Evolutionary conservation across 2,329 filamentous ascomycete genomes (phyloP), one percentile per base, ranked within the genome.

Genomic region (Verticillium alfalfae): DNA sequence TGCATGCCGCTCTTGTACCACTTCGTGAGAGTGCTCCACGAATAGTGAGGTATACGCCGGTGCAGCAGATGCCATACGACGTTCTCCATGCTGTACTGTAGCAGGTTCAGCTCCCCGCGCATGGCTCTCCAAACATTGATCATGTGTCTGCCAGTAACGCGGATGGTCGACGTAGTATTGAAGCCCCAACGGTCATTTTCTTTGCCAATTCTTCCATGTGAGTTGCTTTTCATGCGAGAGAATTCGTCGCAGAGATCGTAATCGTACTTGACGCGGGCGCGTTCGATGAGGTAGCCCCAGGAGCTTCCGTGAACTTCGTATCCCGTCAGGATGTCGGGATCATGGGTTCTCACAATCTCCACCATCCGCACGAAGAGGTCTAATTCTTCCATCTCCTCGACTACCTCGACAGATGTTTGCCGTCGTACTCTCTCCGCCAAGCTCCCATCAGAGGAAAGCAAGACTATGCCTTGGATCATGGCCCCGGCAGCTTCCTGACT

Each of bases 111-210:
- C 75, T 97, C 94, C n/a, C 89, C 86, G 62, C 92, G 86, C 93
- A 99, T 97, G 0, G 93, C 93, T 68, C 94, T 86, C 93, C 95
- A 98, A 56, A 98, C 90, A 68, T 98, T 98, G 78, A 99, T 93
- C 82, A 96, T 92, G 71, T 98, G 94, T 64, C 95, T 85, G 5
- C 95, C 95, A 0, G 93, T 97, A n/a, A 99, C 86, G 61, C 88
- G 88, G 67, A 98, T 93, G 2, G 92, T 94, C 2, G 93, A 97
- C 0, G 93, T 96, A 60, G 93, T 93, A 65, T 92, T 95, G 78
- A 96, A 97, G 0, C 93, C 94, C 94, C 94, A 98, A 66, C 87
- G 84, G 72, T 97, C 93, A 58, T 87, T 87, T 31, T 96, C 91
- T 73, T 92, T 96, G 22, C 92, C 92, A 70, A 93, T 93, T 60